Evolutionary conservation across 83 land plant genomes (phyloP), one percentile per base, ranked within the genome.

Genomic region (Diphasiastrum complanatum): DNA sequence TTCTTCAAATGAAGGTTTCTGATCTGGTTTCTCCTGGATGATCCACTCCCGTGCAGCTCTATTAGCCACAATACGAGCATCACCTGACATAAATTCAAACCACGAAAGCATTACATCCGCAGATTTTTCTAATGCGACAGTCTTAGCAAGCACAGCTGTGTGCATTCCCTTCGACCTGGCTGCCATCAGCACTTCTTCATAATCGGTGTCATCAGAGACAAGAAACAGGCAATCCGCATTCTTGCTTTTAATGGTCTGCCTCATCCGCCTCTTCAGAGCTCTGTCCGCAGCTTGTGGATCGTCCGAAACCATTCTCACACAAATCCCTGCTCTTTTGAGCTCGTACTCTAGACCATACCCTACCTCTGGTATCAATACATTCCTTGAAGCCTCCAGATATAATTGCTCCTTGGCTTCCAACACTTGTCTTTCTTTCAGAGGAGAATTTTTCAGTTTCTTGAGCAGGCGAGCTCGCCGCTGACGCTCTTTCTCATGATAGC

Each of bases 91-190:
- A 33, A 91, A 76, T 1, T 84, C 92, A 51, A 53, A 62, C 97
- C 97, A 91, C 6, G 83, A 82, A 38, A 86, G 86, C 5, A 53
- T 23, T 33, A 72, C 70, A 60, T 86, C 91, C 2, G 97, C 87
- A 24, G n/a, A 65, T 28, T 75, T 71, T 65, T 68, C 74, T 26
- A 86, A 65, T 27, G 35, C 77, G 25, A 30, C 49, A 0, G 46
- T 49, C 50, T 76, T 85, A 20, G 92, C 92, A 53, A 91, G 83
- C 8, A 84, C 93, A n/a, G 84, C 97, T 3, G 92, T 91, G 34
- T 71, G 79, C 41, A 86, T 31, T 11, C 78, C 36, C 46, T 76
- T 79, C 30, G 45, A 33, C 53, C 66, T 79, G 36, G 97, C 92
- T 51, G 75, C 70, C 47, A 68, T 68, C 67, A 91, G 41, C 45